phyloP scores from a whole-genome alignment of 2,329 filamentous ascomycete genomes.

The Botrytis elliptica region DNA sequence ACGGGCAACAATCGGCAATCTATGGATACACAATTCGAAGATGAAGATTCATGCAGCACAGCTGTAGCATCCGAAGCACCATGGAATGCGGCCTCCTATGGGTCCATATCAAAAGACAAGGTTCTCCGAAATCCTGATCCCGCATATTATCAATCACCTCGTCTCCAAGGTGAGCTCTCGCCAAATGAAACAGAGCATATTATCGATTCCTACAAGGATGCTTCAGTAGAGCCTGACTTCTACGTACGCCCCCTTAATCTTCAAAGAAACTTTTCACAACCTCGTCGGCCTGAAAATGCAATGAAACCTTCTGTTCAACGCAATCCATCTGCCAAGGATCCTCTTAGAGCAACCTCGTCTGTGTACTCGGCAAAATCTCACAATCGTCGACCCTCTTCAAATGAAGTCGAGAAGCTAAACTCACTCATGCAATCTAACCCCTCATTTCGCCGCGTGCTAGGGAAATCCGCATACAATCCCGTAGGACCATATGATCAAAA shows the following conservation, averaged over 20 bases:
- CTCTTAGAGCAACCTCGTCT: slow-evolving; percentile 14
- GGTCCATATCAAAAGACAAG: background rate
- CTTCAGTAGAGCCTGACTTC: slow-evolving; percentile 10
- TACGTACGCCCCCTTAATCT: slow-evolving; percentile 21
- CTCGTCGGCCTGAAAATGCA: slow-evolving; percentile 15
- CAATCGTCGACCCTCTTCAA: slow-evolving; percentile 6
- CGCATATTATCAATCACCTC: slow-evolving; percentile 10
- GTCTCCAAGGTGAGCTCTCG: background rate
- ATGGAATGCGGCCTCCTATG: slow-evolving; percentile 16
- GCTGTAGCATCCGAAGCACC: slow-evolving; percentile 19
- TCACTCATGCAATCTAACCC: slow-evolving; percentile 20
- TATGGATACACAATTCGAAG: slow-evolving; percentile 38
- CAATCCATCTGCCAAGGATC: slow-evolving; percentile 4
- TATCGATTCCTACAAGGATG: slow-evolving; percentile 17
- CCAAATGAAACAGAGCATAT: slow-evolving; percentile 18
- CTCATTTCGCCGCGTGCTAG: slow-evolving; percentile 14
- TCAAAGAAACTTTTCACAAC: slow-evolving; percentile 20
- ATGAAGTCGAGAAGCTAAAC: slow-evolving; percentile 14
- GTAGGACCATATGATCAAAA: slow-evolving; percentile 32
- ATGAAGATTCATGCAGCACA: slow-evolving; percentile 29
- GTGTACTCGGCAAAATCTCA: slow-evolving; percentile 7
- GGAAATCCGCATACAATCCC: slow-evolving; percentile 26
- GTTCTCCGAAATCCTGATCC: slow-evolving; percentile 5
- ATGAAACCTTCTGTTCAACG: background rate
- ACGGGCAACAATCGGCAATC: slow-evolving; percentile 31